Evolutionary conservation across 805 yeast species (phyloP), one percentile per base, ranked within the genome.

Genomic region (Monosporozyma yasuniensis): DNA sequence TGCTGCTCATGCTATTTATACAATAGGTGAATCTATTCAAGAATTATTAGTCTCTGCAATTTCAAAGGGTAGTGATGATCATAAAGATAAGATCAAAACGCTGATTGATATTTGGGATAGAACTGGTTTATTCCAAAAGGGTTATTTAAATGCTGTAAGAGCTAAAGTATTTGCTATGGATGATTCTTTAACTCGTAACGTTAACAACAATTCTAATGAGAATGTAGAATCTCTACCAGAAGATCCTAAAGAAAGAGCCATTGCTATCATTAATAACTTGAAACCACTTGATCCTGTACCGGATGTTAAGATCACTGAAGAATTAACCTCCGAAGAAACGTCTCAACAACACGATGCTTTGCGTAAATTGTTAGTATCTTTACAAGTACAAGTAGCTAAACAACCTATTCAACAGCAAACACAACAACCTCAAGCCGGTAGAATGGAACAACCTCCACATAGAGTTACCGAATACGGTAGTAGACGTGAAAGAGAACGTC

Each of bases 91-190:
- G 66, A 79, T 89, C 58, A 73, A 81, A 60, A 91, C 89, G 68
- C 75, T 93, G 57, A 77, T 93, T 56, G 96, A 87, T 55, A 90
- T 93, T 60, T 93, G 99, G 99, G 87, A 81, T 57, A 81, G 87
- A 55, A 84, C 89, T 35, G 80, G 79, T 42, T 84, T 96, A 14
- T 91, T 93, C 69, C 73, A 74, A 49, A 76, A 78, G 42, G 72
- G 74, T 39, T 69, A 75, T 30, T 71, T 93, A 49, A 67, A 74
- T 43, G 63, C 74, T 18, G 75, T 87, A 51, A 78, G 82, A 62
- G 66, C 72, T 11, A 81, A 77, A 61, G 78, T 78, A 64, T 84
- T 83, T 60, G 53, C 61, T 8, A 55, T 61, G 60, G 55, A 55
- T 23, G 28, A 23, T 22, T 19, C 51, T 23, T 30, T 41, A 41